Conservation (phyloP, 495 filamentous ascomycete species). For the Paragyromitra xinjiangensis region DNA sequence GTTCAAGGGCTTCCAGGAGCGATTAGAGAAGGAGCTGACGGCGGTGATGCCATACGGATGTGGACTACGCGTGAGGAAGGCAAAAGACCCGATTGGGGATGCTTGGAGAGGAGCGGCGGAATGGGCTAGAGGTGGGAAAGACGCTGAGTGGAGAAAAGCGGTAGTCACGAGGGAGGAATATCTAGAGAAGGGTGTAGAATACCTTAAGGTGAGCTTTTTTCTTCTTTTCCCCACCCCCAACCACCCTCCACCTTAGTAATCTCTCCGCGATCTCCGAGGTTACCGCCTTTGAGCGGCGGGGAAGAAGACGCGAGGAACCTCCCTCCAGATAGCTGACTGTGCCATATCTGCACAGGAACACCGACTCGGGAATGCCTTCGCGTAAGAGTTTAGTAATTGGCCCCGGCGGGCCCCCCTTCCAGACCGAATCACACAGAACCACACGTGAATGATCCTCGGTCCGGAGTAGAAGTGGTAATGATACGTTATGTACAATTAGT, state of each 20-base stretch:
- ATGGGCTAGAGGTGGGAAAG: constrained; percentile 65
- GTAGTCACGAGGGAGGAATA: constrained; percentile 77
- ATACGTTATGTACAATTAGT: constrained; percentile 44
- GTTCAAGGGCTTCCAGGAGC: constrained; percentile 85
- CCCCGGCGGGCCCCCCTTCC: neutral
- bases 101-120: constrained; percentile 91
- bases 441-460: neutral
- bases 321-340: constrained; percentile 33
- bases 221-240: constrained; percentile 2
- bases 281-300: constrained; percentile 5
- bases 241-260: constrained; percentile 5
- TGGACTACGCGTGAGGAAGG: constrained; percentile 71
- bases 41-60: constrained; percentile 75
- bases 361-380: constrained; percentile 76
- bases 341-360: constrained; percentile 69
- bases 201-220: constrained; percentile 72
- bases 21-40: constrained; percentile 75
- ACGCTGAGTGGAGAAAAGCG: constrained; percentile 63
- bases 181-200: constrained; percentile 83
- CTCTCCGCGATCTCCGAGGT: neutral
- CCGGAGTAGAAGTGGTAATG: neutral
- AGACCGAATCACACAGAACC: neutral
- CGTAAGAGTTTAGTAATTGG: constrained; percentile 15
- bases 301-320: neutral
- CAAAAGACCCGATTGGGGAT: constrained; percentile 78